Conservation (phyloP, 2,329 filamentous ascomycete genomes). For the Akanthomyces dipterigenus region DNA sequence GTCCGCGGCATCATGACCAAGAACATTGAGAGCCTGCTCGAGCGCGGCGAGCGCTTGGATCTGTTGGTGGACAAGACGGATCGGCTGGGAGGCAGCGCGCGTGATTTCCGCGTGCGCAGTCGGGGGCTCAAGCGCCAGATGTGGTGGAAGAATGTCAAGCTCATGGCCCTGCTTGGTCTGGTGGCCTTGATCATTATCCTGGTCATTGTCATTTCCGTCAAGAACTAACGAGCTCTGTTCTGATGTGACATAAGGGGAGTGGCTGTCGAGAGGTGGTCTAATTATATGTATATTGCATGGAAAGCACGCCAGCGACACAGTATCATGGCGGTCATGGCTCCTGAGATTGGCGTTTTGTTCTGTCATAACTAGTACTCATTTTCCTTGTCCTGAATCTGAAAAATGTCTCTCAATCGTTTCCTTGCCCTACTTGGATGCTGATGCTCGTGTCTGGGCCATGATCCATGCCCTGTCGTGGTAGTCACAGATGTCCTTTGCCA, state of each 20-base stretch:
- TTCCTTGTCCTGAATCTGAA: neutral
- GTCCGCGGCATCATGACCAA: constrained; percentile 90
- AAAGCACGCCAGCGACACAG: neutral
- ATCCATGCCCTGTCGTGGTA: neutral
- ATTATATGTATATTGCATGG: neutral
- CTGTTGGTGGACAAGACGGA: constrained; percentile 96
- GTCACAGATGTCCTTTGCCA: neutral
- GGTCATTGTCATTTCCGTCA: constrained; percentile 48
- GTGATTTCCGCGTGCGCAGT: constrained; percentile 84
- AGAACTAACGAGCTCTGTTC: constrained; percentile 28
- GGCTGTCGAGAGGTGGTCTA: neutral
- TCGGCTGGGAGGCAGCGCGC: constrained; percentile 75
- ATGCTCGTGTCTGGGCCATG: neutral
- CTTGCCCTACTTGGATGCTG: neutral
- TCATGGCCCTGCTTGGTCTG: constrained; percentile 74
- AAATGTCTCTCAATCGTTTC: neutral
- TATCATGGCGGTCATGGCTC: neutral
- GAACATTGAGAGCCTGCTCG: constrained; percentile 84
- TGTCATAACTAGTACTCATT: neutral
- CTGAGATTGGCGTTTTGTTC: neutral
- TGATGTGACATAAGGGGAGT: neutral
- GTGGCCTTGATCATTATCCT: constrained; percentile 56
- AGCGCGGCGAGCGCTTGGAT: constrained; percentile 89
- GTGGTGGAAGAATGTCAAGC: constrained; percentile 99
- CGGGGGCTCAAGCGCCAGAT: constrained; percentile 82